Base-by-base conservation (phyloP, 768 basidiomycete genomes). In the Boletus coccyginus region DNA sequence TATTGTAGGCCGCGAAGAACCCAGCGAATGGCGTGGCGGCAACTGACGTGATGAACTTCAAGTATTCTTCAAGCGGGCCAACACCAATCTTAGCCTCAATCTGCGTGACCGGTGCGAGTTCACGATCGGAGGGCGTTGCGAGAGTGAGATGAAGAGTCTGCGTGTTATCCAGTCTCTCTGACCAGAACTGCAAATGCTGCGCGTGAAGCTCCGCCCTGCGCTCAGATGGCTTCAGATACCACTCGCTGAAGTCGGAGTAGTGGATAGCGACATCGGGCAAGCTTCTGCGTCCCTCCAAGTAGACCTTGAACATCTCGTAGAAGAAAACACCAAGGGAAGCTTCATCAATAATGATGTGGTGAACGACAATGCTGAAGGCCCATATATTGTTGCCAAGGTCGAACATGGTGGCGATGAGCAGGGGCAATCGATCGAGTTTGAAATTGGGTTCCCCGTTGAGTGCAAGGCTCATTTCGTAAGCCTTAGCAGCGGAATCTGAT, bases 1-100 rank as follows among this genome's bases (percentile, higher is more conserved):
- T n/a, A 13, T 70, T 70, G 51, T 70, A 70, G 3, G 62, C 69
- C 2, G 69, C 69, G 33, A 70, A 70, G 58, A 70, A 70, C 14
- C 65, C 69, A 44, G 69, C 66, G 36, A 70, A 70, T 4, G 67
- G 57, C 2, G 69, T 70, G 24, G 62, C 65, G 13, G 51, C 57
- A 4, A 53, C 48, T 17, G 60, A 59, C 2, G 57, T 48, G 42
- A 66, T 53, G 27, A 68, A 13, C 14, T 64, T 60, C 24, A 58
- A 21, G 60, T 68, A 70, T 48, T 57, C 36, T 41, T 64, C 59
- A 10, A 64, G 62, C 4, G 51, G 40, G 17, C 55, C 62, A 39
- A 64, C 51, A 33, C 62, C 50, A 16, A 64, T 64, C 33, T 33
- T 64, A 17, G 62, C 55, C 24, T 64, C 68, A 5, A 69, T 66